Percentiles rank a stretch among this genome's conserved stretches.
These are phyloP conservation scores for Neonectria coccinea DNA, from an alignment of 2,329 filamentous ascomycete species.

Conservation along the genomic window DNA sequence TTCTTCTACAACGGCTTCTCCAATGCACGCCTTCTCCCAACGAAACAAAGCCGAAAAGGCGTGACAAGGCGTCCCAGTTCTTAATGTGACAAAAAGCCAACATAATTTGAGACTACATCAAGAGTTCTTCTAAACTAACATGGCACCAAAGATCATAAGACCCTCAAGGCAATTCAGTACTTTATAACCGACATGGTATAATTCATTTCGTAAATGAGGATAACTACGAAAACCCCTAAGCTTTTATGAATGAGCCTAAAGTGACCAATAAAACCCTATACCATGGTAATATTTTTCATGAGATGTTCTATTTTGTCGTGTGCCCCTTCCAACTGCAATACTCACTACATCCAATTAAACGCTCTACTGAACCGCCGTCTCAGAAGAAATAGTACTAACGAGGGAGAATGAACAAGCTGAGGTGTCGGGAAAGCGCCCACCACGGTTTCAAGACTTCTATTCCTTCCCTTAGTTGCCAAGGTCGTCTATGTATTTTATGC, in stretches of 20 bases:
- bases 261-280: neutral
- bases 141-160: neutral
- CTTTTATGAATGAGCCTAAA: neutral
- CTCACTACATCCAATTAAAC: neutral
- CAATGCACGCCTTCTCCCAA: neutral
- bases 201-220: neutral
- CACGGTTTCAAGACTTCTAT: neutral
- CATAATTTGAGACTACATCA: neutral
- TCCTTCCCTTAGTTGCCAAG: neutral
- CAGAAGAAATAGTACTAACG: neutral
- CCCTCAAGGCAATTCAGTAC: neutral
- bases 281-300: neutral
- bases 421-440: neutral
- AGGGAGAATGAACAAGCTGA: neutral
- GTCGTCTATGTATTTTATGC: neutral
- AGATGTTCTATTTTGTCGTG: neutral
- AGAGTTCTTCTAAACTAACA: neutral
- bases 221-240: neutral
- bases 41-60: neutral
- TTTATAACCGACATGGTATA: neutral
- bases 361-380: neutral
- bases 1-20: too few species aligned
- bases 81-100: neutral
- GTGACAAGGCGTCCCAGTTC: neutral
- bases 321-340: neutral